Conservation (phyloP, 805 yeast species). For the Ogataea allantospora region DNA sequence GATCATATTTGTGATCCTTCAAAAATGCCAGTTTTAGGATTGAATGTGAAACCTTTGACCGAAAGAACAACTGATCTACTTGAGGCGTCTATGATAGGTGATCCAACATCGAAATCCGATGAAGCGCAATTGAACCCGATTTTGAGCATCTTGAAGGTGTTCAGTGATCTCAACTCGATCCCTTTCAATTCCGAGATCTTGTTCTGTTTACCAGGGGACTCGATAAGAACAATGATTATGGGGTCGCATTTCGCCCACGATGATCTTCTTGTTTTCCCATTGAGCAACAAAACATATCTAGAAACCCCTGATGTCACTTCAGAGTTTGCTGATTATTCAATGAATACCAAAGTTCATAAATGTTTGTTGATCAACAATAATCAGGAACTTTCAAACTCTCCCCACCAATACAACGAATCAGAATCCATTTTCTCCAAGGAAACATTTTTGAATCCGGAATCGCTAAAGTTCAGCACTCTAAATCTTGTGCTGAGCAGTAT, state of each 20-base stretch:
- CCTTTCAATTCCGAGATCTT: conserved; percentile 34
- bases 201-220: conserved; percentile 30
- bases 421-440: conserved; percentile 9
- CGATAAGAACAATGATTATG: conserved; percentile 23
- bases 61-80: conserved; percentile 69
- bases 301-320: conserved; percentile 1
- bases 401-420: neutral
- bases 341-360: conserved; percentile 12
- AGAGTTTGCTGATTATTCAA: conserved; percentile 9
- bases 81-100: conserved; percentile 52
- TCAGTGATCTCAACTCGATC: conserved; percentile 30
- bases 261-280: conserved; percentile 27
- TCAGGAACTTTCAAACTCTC: conserved; percentile 13
- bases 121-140: conserved; percentile 38
- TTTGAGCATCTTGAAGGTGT: conserved; percentile 32
- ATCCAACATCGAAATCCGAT: conserved; percentile 16
- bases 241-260: conserved; percentile 18
- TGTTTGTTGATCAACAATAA: conserved; percentile 31
- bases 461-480: conserved; percentile 7
- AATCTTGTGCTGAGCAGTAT: conserved; percentile 5
- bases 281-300: conserved; percentile 18
- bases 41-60: conserved; percentile 57
- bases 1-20: conserved; percentile 28
- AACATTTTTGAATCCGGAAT: conserved; percentile 8
- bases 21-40: conserved; percentile 42